Evolutionary conservation across 2,329 filamentous ascomycete genomes (phyloP), one percentile per base, ranked within the genome.

Genomic region (Aspergillus sp.): DNA sequence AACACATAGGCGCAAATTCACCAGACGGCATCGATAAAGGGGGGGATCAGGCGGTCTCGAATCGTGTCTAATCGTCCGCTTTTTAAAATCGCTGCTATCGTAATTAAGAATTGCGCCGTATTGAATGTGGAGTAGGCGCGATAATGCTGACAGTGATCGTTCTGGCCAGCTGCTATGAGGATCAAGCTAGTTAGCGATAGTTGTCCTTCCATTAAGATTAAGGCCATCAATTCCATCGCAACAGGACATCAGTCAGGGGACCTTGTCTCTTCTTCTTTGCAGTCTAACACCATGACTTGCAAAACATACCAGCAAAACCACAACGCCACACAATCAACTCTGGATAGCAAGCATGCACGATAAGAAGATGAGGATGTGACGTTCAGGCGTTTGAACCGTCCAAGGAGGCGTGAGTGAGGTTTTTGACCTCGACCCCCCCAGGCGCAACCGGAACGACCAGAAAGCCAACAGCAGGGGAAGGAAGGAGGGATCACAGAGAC

Each of bases 371-470:
- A 26, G n/a, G 35, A 8, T 36, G 12, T 39, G 26, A 48, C 52
- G 46, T 48, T 45, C 52, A 48, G 49, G 53, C 52, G 54, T 47
- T 53, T 55, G 9, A 5, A 52, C 52, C 19, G 49, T 53, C 53
- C 55, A 61, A 54, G 60, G 61, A 62, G 60, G 55, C 54, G 58
- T 57, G 54, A 53, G 55, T 58, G 54, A 54, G 55, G 52, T 56
- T 56, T 58, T 57, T 58, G 57, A 55, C 55, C 55, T 48, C 50
- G 56, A 52, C 47, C 46, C 19, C 19, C 19, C 55, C 54, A 57
- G 52, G 47, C 59, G 58, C 56, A 60, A 63, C 56, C 57, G 57
- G 19, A 19, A 19, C 19, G 19, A 2, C 19, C 19, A 19, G 19
- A 19, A 19, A 19, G 19, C 44, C 56, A 48, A 55, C 44, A 50